These are phyloP conservation scores for Backusella circina DNA, from an alignment of 192 early-diverging fungal genomes.

Conservation along the genomic window DNA sequence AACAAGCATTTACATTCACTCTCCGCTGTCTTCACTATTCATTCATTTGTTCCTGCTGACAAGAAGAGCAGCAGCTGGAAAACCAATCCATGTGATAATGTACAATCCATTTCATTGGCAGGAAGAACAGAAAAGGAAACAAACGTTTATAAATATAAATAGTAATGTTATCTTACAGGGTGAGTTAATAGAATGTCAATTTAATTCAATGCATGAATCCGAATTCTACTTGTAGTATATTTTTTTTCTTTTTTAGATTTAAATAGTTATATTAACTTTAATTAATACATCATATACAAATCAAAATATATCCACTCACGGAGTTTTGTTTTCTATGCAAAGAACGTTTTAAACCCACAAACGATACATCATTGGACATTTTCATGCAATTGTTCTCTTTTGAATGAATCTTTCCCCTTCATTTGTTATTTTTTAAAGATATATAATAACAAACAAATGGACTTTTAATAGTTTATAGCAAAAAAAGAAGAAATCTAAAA, in stretches of 20 bases:
- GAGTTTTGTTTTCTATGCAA: background rate
- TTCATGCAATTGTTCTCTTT: background rate
- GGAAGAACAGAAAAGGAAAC: background rate
- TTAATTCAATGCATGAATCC: background rate
- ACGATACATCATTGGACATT: background rate
- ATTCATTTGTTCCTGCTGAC: background rate
- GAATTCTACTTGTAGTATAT: background rate
- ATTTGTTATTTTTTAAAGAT: background rate
- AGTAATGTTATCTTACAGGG: background rate
- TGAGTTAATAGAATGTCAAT: background rate
- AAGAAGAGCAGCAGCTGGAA: background rate
- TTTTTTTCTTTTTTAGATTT: background rate
- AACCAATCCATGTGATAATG: background rate
- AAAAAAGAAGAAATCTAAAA: no score
- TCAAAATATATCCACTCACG: no score
- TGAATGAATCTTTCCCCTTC: background rate
- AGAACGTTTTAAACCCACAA: background rate
- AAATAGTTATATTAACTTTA: no score
- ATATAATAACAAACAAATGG: background rate
- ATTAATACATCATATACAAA: no score
- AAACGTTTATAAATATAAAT: background rate
- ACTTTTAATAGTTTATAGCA: background rate
- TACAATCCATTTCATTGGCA: background rate
- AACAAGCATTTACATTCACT: no score
- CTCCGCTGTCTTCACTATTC: no score